Percentiles rank a stretch among this genome's conserved stretches.
Evolutionary conservation across 2,329 filamentous ascomycete genomes (phyloP).

Genomic region (Domatiomyces globalis): DNA sequence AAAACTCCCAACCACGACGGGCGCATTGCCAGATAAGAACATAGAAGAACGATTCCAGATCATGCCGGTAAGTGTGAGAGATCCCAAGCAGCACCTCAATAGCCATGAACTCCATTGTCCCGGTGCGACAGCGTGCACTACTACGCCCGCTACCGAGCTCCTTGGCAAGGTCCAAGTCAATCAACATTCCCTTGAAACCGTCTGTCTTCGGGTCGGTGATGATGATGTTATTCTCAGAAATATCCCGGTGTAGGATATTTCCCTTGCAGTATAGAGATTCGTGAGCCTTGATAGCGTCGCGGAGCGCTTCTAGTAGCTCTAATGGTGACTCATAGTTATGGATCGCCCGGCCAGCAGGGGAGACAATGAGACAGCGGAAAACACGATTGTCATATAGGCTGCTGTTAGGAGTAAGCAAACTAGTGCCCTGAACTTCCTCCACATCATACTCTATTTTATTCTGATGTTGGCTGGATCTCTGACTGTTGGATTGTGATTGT

Average conservation of each 20-base stretch:
- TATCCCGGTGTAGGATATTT: conserved; percentile 26
- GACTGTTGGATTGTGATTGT: too few species aligned
- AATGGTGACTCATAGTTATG: conserved; percentile 17
- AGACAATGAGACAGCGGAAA: conserved; percentile 22
- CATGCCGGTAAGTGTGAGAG: too few species aligned
- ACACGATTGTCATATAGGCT: conserved; percentile 20
- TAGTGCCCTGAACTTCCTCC: neutral
- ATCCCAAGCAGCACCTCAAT: too few species aligned
- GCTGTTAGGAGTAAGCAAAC: neutral
- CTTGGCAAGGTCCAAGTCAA: conserved; percentile 25
- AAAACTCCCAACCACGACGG: too few species aligned
- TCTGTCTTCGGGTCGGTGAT: conserved; percentile 17
- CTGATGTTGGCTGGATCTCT: too few species aligned
- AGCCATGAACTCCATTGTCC: too few species aligned
- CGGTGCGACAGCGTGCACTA: conserved; percentile 1
- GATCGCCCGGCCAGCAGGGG: conserved; percentile 20
- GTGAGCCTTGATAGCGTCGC: conserved; percentile 27
- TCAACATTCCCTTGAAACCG: conserved; percentile 18
- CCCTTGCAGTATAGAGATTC: conserved; percentile 22
- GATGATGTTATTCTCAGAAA: conserved; percentile 28
- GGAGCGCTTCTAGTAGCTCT: conserved; percentile 25
- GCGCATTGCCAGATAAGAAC: neutral
- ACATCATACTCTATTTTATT: neutral
- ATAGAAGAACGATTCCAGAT: too few species aligned
- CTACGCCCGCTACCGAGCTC: conserved; percentile 8